Base-by-base conservation (phyloP, 2,329 filamentous ascomycete genomes). In the Exserohilum turcica region DNA sequence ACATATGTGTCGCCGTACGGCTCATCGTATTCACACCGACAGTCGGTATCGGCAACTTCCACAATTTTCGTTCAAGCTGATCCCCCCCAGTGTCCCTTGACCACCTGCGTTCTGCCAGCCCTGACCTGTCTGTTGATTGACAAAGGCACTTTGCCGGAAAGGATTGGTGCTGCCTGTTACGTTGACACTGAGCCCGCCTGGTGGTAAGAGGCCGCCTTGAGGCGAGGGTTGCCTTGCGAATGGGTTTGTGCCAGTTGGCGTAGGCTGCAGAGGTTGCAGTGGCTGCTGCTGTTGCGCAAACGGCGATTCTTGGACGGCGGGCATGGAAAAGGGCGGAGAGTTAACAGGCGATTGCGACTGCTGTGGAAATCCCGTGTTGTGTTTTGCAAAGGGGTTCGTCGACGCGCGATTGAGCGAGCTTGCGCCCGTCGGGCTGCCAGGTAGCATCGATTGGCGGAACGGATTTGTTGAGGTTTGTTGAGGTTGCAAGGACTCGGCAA, bases 91-190 rank as follows among this genome's bases (percentile, higher is more conserved):
- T 3, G 94, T 93, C 7, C 88, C 84, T 67, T 90, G 85, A 61
- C 88, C 86, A 3, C 73, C 73, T 56, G 85, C 84, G 59, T 88
- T 83, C 73, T 97, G 92, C 91, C 94, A 97, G 1, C 91, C 91
- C 74, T 90, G 82, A 0, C 93, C 92, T 0, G 92, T 96, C 58
- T 86, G 82, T 67, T 96, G 92, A 69, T 96, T 94, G 46, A 96
- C 87, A 73, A 97, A 96, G 3, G 88, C 86, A 39, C 89, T 91
- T 70, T 97, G 92, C 13, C 94, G 85, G 82, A 97, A 97, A 0
- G 94, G 94, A 67, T 99, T 99, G 2, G 92, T 97, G 67, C 85
- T 91, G 7, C 92, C 92, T 0, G 92, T 97, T 1, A 88, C 84
- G 67, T 93, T 91, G 2, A 91, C 85, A 47, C 83, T 82, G 77